These are phyloP conservation scores for Carex arenaria DNA, from an alignment of 202 grass and related monocot species.

Conservation along the genomic window DNA sequence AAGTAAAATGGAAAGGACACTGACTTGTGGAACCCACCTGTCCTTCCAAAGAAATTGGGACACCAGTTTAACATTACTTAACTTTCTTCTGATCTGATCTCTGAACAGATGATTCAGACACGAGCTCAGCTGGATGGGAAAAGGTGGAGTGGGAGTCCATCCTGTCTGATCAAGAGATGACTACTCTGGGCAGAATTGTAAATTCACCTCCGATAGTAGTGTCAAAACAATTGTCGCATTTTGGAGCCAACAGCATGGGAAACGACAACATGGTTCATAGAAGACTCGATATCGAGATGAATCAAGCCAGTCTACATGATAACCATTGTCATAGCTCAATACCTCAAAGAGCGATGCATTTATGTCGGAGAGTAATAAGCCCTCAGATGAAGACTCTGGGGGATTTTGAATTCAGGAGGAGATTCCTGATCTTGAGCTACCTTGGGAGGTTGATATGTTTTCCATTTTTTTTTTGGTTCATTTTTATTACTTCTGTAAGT, in stretches of 20 bases:
- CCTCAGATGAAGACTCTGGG: slow-evolving; percentile 44
- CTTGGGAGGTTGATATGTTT: slow-evolving; percentile 40
- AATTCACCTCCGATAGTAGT: neutral
- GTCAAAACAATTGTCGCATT: neutral
- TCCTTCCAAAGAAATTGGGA: neutral
- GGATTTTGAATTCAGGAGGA: slow-evolving; percentile 44
- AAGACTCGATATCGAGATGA: slow-evolving; percentile 17
- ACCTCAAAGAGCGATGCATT: neutral
- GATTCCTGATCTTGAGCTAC: slow-evolving; percentile 61
- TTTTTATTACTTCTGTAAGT: neutral
- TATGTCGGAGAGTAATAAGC: slow-evolving; percentile 20
- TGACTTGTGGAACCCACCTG: neutral
- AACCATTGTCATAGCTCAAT: neutral
- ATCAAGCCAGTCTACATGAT: neutral
- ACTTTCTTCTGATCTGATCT: neutral
- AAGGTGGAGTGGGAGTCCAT: neutral
- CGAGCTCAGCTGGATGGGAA: neutral
- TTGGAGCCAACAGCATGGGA: too few relatives aligned
- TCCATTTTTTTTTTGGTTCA: neutral
- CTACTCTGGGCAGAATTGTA: neutral
- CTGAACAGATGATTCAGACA: slow-evolving; percentile 21
- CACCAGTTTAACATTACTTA: neutral
- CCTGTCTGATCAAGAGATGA: neutral
- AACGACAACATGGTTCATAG: neutral
- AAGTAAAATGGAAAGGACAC: neutral